phyloP scores from a whole-genome alignment of 768 basidiomycete genomes.

The Podaxis rugospora region DNA sequence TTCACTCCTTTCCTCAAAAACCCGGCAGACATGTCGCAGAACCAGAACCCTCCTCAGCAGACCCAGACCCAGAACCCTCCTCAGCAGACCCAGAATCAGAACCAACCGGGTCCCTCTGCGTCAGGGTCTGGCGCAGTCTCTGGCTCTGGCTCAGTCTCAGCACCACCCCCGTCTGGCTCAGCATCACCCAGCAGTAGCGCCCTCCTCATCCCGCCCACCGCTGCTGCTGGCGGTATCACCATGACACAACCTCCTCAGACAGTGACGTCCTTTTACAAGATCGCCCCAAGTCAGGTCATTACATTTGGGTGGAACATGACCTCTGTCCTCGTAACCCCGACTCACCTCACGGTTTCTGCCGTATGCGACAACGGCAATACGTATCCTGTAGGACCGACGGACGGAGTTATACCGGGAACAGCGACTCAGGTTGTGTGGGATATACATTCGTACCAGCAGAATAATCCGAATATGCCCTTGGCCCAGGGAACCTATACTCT shows the following conservation, averaged over 20 bases:
- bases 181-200: constrained; percentile 9
- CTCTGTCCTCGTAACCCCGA: constrained; percentile 63
- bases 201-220: constrained; percentile 21
- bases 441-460: constrained; percentile 67
- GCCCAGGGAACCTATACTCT: constrained; percentile 76
- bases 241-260: constrained; percentile 82
- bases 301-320: constrained; percentile 94
- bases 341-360: constrained; percentile 75
- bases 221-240: constrained; percentile 57
- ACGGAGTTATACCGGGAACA: constrained; percentile 66
- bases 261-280: constrained; percentile 84
- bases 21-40: neutral
- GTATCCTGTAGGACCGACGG: constrained; percentile 79
- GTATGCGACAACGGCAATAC: constrained; percentile 85
- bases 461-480: constrained; percentile 57
- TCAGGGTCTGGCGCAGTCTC: neutral
- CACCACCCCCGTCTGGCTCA: neutral
- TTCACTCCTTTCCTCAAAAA: neutral
- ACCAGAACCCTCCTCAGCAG: neutral
- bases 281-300: constrained; percentile 65
- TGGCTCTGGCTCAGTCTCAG: neutral
- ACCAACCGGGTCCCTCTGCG: neutral
- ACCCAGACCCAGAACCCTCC: neutral
- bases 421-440: constrained; percentile 80
- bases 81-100: neutral